Base-by-base conservation (phyloP, 2,329 filamentous ascomycete species). In the Fusarium sp. region DNA sequence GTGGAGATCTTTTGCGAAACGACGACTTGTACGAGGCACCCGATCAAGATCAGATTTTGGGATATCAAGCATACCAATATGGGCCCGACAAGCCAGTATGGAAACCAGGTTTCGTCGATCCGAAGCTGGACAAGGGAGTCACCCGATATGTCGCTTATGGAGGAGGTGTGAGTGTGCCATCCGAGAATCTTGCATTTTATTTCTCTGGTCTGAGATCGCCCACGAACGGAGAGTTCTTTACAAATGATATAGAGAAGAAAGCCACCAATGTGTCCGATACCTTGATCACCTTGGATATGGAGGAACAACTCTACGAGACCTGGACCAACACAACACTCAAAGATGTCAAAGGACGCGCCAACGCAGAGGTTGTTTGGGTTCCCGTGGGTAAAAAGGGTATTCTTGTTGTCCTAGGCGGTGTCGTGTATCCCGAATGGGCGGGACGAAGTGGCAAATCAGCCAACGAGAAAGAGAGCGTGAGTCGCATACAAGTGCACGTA, bases 301-400 rank as follows among this genome's bases (percentile, higher is more conserved):
- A 79, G 0, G 75, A 72, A 0, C 86, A 89, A 74, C 64, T 78
- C 6, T 39, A 73, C 0, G 84, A 86, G 58, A 80, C 70, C 6
- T 93, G 90, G 87, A 77, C 71, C 8, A 92, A 92, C 67, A 66
- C 50, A 2, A 86, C 87, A 0, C 74, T 92, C 0, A 40, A 71
- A 1, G 67, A 74, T 6, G 79, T 90, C 8, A 76, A 79, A 6
- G 85, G 85, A 1, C 85, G 91, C 17, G 87, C 89, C 6, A 88
- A 86, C 68, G 83, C 89, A 0, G 89, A 91, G 59, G 80, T 91
- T 2, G 88, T 91, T 1, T 93, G 90, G 90, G 84, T 97, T 1
- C 93, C 93, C 2, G 92, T 94, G 44, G 92, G 92, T 5, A 80
- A 86, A 17, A 82, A 93, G 71, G 93, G 93, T 2, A 89, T 96